Evolutionary conservation across 2,329 filamentous ascomycete species (phyloP), one percentile per base, ranked within the genome.

Genomic region (Karstenula rhodostoma): DNA sequence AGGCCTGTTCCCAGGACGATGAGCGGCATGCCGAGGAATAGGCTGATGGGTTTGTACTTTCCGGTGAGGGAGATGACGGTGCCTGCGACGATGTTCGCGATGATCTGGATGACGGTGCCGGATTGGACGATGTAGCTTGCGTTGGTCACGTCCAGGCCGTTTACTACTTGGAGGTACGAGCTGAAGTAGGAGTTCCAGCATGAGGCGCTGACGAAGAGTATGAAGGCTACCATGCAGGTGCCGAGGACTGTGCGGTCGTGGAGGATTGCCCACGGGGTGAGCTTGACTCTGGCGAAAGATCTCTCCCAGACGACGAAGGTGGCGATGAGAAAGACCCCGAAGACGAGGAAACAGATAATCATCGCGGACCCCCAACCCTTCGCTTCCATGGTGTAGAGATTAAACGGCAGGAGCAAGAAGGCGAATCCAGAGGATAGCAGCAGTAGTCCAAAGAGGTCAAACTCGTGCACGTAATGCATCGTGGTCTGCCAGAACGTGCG

Each of bases 391-490:
- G 69, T 66, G 55, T 67, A 68, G 19, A 93, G 80, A 25, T 82
- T 87, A 73, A 93, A 87, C 0, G 90, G 87, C 6, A 93, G 83
- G 19, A 93, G 80, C 68, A 93, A 86, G 17, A 91, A 75, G 0
- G 85, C 81, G 61, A 90, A 83, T 3, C 88, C 89, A 1, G 78
- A 79, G 1, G 83, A 82, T 56, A 90, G 80, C 2, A 91, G 79
- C 12, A 90, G 48, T n/a, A 90, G 77, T 13, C 89, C 89, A n/a
- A 87, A 50, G 1, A 86, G 69, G n/a, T 49, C 47, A 12, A 49
- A 32, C n/a, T 33, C 40, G 8, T n/a, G 22, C n/a, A 22, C 3
- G 13, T 35, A 90, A 68, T 86, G 75, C 27, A 77, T 65, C 42
- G 87, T 56, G 1, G 81, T 83, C 67, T 87, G 75, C 15, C 67